Percentiles rank a stretch among this genome's conserved stretches.
These are phyloP conservation scores for Calycina herbarum DNA, from an alignment of 2,329 filamentous ascomycete species.

Conservation along the genomic window DNA sequence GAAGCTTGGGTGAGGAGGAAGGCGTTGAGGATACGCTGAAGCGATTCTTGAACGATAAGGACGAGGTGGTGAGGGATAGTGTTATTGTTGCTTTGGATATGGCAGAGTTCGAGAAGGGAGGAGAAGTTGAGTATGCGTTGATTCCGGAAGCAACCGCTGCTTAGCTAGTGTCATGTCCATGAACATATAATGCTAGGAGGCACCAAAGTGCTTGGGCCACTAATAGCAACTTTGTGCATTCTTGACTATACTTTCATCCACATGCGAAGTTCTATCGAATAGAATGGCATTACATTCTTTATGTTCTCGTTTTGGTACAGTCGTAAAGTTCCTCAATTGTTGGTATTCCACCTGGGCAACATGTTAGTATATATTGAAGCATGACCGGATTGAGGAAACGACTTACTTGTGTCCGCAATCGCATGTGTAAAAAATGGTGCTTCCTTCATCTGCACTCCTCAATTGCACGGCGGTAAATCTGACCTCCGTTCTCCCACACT, in stretches of 20 bases:
- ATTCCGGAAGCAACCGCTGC: conserved; percentile 61
- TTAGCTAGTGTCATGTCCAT: conserved; percentile 19
- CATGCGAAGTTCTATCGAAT: not conserved
- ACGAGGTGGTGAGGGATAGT: conserved; percentile 92
- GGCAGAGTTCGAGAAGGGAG: conserved; percentile 92
- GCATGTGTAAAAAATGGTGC: conserved; percentile 87
- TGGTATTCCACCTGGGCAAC: conserved; percentile 38
- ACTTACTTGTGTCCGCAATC: conserved; percentile 81
- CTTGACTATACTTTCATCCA: conserved; percentile 8
- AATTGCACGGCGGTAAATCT: conserved; percentile 83
- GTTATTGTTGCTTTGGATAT: conserved; percentile 95
- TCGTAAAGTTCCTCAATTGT: conserved; percentile 36
- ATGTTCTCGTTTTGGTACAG: not conserved
- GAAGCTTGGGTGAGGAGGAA: conserved; percentile 88
- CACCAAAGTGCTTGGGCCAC: conserved; percentile 38
- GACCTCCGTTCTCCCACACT: conserved; percentile 81
- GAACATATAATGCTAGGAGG: conserved; percentile 19
- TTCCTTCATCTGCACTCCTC: conserved; percentile 91
- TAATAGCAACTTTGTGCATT: conserved; percentile 26
- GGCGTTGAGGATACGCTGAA: conserved; percentile 86
- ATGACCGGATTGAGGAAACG: not conserved
- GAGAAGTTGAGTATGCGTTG: conserved; percentile 87
- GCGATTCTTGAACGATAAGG: conserved; percentile 83
- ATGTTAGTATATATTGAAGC: conserved; percentile 16
- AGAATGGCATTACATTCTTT: not conserved